phyloP scores from a whole-genome alignment of 2,329 filamentous ascomycete genomes.

The Davidsoniella eucalypti region DNA sequence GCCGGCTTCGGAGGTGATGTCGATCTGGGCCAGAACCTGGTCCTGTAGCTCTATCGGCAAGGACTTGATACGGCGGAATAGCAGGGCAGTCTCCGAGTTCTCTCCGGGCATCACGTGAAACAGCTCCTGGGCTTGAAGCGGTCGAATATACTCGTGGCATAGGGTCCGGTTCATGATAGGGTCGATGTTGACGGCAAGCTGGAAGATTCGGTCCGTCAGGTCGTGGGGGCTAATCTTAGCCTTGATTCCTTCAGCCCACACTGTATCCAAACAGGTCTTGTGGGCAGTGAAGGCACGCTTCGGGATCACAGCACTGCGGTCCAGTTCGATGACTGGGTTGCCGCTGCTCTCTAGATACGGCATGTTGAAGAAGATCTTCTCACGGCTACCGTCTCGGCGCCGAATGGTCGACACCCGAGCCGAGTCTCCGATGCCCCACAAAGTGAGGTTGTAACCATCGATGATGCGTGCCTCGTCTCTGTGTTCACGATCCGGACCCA shows the following conservation, averaged over 20 bases:
- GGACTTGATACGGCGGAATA: background rate
- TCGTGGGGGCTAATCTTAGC: background rate
- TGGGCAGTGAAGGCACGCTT: background rate
- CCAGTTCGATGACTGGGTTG: no score
- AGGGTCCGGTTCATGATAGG: background rate
- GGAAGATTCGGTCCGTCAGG: background rate
- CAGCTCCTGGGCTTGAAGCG: background rate
- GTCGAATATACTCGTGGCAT: no score
- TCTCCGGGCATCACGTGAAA: background rate
- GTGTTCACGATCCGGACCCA: no score
- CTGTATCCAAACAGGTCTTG: slow-evolving; percentile 1
- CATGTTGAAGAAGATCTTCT: no score
- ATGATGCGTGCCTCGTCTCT: no score
- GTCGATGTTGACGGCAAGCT: background rate
- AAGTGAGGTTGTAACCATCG: no score
- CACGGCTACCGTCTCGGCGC: no score
- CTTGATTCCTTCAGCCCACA: background rate
- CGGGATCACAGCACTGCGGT: background rate
- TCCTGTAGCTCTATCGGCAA: background rate
- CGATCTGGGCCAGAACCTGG: background rate
- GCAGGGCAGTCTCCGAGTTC: background rate
- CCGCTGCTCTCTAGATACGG: no score
- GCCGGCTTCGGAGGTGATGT: background rate
- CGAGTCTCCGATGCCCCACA: no score
- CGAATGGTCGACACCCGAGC: no score